phyloP scores from a whole-genome alignment of 306 rosid genomes.

The Bauhinia variegata region DNA sequence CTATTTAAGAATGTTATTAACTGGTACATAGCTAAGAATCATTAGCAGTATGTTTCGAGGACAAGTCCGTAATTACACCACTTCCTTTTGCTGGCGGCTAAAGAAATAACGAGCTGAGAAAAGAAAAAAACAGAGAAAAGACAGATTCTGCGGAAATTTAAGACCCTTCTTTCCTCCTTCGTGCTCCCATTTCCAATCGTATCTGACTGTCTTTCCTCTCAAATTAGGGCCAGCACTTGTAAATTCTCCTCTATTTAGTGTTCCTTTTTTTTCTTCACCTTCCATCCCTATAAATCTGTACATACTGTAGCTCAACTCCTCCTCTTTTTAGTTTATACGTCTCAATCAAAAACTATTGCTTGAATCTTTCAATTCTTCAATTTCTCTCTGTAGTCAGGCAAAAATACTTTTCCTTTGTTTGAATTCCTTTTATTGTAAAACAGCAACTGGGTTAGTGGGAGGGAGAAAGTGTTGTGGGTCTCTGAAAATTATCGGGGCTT shows the following conservation, averaged over 20 bases:
- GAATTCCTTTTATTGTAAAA: conserved; percentile 9
- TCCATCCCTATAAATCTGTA: conserved; percentile 27
- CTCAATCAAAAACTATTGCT: not conserved
- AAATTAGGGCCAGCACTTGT: conserved; percentile 34
- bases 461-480: not conserved
- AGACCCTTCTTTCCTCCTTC: conserved; percentile 37
- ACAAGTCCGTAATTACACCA: conserved; percentile 24
- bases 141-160: conserved; percentile 20
- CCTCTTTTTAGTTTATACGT: not conserved
- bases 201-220: conserved; percentile 51
- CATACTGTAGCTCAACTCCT: conserved; percentile 29
- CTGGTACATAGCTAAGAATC: not conserved
- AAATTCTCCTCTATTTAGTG: conserved; percentile 36
- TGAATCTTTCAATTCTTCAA: conserved; percentile 28
- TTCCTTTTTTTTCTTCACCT: not conserved
- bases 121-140: not conserved
- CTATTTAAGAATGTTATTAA: not conserved
- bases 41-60: conserved; percentile 29
- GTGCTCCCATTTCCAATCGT: conserved; percentile 36
- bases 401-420: conserved; percentile 30
- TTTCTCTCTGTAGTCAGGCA: conserved; percentile 23
- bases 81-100: conserved; percentile 17
- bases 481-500: conserved; percentile 16
- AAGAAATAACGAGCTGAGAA: conserved; percentile 8
- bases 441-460: conserved; percentile 16